A percentile compares a stretch with the other conserved stretches of the same genome.
Conservation (phyloP, 2,329 filamentous ascomycete species). For the Aspergillus thermomutatus region DNA sequence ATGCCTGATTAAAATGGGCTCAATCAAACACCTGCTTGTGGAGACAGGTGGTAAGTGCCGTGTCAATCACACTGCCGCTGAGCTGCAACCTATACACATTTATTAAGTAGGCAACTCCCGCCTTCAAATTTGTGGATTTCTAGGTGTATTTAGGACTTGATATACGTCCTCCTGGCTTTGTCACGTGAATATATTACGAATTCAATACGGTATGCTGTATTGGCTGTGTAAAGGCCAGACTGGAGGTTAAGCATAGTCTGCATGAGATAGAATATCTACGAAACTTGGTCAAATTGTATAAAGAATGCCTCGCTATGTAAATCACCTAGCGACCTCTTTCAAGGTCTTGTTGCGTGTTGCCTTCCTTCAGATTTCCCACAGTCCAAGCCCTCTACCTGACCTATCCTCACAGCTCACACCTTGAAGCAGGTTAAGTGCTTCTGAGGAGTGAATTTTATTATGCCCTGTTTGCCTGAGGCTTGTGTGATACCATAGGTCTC, state of each 20-base stretch:
- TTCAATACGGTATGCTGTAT: conserved; percentile 6
- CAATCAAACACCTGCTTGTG: not conserved
- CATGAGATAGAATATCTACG: not conserved
- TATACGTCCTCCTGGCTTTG: not conserved
- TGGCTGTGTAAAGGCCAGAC: conserved; percentile 36
- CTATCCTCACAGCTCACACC: not conserved
- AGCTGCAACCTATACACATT: not conserved
- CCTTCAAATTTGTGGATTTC: not conserved
- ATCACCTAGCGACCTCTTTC: not conserved
- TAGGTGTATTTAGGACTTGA: not conserved
- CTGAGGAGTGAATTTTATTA: not conserved
- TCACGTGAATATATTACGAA: conserved; percentile 10
- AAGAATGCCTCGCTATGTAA: not conserved
- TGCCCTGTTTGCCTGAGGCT: not conserved
- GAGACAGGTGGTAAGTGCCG: not conserved
- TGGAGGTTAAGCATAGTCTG: conserved; percentile 12
- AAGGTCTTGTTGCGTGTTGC: not conserved
- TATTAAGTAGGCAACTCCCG: not conserved
- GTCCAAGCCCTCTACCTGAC: not conserved
- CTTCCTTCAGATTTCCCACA: not conserved
- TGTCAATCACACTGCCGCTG: not conserved
- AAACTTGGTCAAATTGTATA: not conserved
- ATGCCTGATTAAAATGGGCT: not conserved
- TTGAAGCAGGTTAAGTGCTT: not conserved
- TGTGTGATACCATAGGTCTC: not conserved